Evolutionary conservation across 768 basidiomycete species (phyloP), one percentile per base, ranked within the genome.

Genomic region (Tylopilus rubrobrunneus): DNA sequence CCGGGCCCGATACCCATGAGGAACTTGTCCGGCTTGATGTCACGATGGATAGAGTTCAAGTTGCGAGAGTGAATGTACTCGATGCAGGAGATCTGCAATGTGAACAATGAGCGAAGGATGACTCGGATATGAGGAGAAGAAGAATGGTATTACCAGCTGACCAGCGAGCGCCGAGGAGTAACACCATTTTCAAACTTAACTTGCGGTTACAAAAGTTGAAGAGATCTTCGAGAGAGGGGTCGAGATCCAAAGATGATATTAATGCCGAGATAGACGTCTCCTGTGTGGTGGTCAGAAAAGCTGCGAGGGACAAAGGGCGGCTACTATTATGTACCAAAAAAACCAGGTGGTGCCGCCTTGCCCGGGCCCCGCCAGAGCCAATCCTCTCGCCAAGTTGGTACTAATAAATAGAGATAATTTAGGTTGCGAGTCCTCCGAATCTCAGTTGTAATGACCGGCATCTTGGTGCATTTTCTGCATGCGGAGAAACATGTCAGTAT

Each of bases 21-120:
- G 78, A 99, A 99, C 77, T 99, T 98, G 80, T 98, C 96, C 36
- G 97, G 97, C 72, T 99, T 99, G 83, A 99, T 97, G 70, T 98
- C 97, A 59, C 89, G 87, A 62, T 91, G 94, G 67, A 90, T 90
- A 72, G 98, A 98, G 79, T n/a, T n/a, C n/a, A n/a, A n/a, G n/a
- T 98, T 98, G 71, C 96, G 92, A 9, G 95, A 98, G 76, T 99
- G 97, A 66, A 98, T 92, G 77, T 99, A 99, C 70, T 99, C 97
- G 68, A 98, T 92, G 60, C 96, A 92, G 48, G 96, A 98, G 66
- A 99, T 93, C 93, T 97, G 60, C 33, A 69, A 65, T 65, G 14
- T 45, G 15, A 3, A 0, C 19, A 10, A 72, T 63, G 45, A 54
- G 53, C 77, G 75, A 46, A 81, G 65, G 80, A 79, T 76, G 4